Percentiles rank a stretch among this genome's conserved stretches.
Evolutionary conservation across 2,329 filamentous ascomycete species (phyloP).

Genomic region (Colletotrichum eremochloae): DNA sequence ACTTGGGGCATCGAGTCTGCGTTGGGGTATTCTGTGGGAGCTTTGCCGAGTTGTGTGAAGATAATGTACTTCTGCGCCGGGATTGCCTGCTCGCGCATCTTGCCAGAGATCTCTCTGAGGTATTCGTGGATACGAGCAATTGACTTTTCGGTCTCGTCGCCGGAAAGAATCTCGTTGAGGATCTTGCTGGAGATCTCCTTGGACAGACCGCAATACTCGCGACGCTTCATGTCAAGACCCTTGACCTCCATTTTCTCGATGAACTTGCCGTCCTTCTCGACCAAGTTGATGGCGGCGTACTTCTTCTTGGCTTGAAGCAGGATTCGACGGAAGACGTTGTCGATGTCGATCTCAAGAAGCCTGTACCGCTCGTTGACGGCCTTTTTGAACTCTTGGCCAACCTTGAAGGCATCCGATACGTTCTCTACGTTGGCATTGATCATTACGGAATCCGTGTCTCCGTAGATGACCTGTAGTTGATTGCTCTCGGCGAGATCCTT

Average conservation of each 20-base stretch:
- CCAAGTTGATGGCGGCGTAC: constrained; percentile 95
- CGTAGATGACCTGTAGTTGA: constrained; percentile 95
- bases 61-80: constrained; percentile 94
- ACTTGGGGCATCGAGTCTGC: constrained; percentile 96
- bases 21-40: constrained; percentile 93
- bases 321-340: constrained; percentile 95
- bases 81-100: constrained; percentile 86
- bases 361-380: constrained; percentile 94
- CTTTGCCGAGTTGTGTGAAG: constrained; percentile 96
- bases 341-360: constrained; percentile 96
- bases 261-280: constrained; percentile 89
- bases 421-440: constrained; percentile 99
- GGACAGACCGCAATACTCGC: constrained; percentile 95
- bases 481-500: constrained; percentile 95
- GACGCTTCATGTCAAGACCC: constrained; percentile 96
- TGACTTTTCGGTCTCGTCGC: constrained; percentile 89
- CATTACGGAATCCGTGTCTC: constrained; percentile 99
- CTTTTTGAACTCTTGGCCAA: constrained; percentile 95
- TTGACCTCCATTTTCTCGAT: constrained; percentile 98
- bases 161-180: constrained; percentile 94
- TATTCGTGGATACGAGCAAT: constrained; percentile 95
- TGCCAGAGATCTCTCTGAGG: constrained; percentile 82
- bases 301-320: constrained; percentile 99
- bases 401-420: constrained; percentile 88
- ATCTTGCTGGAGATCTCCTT: constrained; percentile 94